These are phyloP conservation scores for Ilex paraguariensis DNA, from an alignment of 305 asterid genomes.

Conservation along the genomic window DNA sequence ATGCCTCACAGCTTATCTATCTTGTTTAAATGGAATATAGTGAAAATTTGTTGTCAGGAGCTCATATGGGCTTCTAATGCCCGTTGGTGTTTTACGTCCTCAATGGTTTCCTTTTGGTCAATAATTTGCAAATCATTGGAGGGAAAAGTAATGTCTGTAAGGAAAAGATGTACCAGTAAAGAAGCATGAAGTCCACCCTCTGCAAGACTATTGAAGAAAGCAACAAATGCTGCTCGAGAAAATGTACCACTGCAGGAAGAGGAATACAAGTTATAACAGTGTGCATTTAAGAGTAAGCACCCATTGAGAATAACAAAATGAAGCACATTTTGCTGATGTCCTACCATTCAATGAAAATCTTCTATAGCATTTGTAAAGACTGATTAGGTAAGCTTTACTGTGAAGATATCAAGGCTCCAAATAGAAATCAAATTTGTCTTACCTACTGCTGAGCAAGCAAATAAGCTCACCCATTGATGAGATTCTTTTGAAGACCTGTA, in stretches of 20 bases:
- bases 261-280: neutral
- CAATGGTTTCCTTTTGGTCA: no score
- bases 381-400: no score
- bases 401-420: neutral
- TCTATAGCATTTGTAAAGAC: no score
- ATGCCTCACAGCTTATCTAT: no score
- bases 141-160: neutral
- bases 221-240: conserved; percentile 29
- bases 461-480: conserved; percentile 41
- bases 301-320: neutral
- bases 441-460: conserved; percentile 52
- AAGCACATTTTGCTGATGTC: neutral
- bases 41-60: no score
- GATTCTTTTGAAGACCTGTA: conserved; percentile 31
- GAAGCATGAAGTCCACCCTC: conserved; percentile 43
- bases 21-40: no score
- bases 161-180: conserved; percentile 26
- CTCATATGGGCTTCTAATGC: no score
- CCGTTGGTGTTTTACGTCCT: no score
- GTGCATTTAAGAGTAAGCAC: no score
- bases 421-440: neutral
- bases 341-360: neutral
- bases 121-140: conserved; percentile 1
- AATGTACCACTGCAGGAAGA: conserved; percentile 23
- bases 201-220: conserved; percentile 54